Evolutionary conservation across 371 early-diverging fungal genomes (phyloP).

Genomic region (Apophysomyces trapeziformis): DNA sequence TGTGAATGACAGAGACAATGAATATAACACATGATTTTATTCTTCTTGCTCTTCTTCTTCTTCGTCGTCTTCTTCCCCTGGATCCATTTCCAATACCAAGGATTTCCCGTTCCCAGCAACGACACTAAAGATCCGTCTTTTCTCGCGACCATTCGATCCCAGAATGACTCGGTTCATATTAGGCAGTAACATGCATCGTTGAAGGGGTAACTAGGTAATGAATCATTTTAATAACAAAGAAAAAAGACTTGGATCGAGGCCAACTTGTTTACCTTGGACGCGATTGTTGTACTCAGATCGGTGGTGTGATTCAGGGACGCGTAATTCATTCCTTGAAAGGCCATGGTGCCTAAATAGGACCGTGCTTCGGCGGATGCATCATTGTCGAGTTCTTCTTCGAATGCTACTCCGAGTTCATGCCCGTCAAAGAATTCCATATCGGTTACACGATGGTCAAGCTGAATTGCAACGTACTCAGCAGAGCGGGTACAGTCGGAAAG

Average conservation of each 20-base stretch:
- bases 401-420: conserved; percentile 13
- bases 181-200: conserved; percentile 15
- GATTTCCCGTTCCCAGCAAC: conserved; percentile 16
- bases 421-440: conserved; percentile 20
- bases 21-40: too few relatives aligned
- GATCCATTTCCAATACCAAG: conserved; percentile 16
- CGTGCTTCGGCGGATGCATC: conserved; percentile 1
- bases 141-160: conserved; percentile 19
- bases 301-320: not conserved
- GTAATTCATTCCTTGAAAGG: conserved; percentile 14
- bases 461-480: conserved; percentile 10
- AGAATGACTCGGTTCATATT: conserved; percentile 18
- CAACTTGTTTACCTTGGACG: not conserved
- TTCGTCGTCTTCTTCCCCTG: conserved; percentile 1
- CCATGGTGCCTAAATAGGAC: not conserved
- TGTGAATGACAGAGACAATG: too few relatives aligned
- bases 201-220: not conserved
- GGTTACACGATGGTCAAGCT: conserved; percentile 7
- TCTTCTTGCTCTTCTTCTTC: not conserved
- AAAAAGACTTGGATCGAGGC: not conserved
- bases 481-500: not conserved
- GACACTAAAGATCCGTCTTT: conserved; percentile 17
- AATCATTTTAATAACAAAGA: not conserved
- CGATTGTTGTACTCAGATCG: not conserved
- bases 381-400: not conserved